Evolutionary conservation across 768 basidiomycete genomes (phyloP).

Genomic region (Glaciozyma antarctica): DNA sequence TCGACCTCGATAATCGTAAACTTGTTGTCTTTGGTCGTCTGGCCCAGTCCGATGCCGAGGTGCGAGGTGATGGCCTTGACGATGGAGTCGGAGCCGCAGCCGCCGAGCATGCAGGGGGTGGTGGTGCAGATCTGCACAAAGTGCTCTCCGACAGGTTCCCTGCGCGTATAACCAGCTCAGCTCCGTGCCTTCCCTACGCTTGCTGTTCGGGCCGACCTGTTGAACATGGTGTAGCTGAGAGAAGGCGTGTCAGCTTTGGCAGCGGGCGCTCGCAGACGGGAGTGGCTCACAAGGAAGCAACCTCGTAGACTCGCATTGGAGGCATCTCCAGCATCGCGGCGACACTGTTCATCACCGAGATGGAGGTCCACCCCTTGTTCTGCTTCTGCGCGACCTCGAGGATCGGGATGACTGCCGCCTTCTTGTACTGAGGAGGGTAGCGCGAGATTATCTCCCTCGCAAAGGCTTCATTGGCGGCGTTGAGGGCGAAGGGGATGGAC

Average conservation of each 20-base stretch:
- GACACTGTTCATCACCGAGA: constrained; percentile 97
- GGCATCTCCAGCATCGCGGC: constrained; percentile 87
- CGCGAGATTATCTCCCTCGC: constrained; percentile 81
- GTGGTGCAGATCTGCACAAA: constrained; percentile 99
- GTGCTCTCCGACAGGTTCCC: constrained; percentile 85
- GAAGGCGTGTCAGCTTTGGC: neutral
- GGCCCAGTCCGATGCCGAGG: constrained; percentile 55
- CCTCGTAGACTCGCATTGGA: constrained; percentile 98
- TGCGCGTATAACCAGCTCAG: constrained; percentile 35
- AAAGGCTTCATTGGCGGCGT: constrained; percentile 66
- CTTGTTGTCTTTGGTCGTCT: constrained; percentile 90
- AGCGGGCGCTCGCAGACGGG: neutral
- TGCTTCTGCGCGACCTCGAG: constrained; percentile 94
- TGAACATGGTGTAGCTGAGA: constrained; percentile 95
- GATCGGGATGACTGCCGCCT: constrained; percentile 92
- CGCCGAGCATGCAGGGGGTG: constrained; percentile 85
- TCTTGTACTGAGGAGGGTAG: constrained; percentile 89
- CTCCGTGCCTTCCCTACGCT: neutral
- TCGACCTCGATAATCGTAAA: constrained; percentile 98
- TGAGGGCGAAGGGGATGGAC: constrained; percentile 74
- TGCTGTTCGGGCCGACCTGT: constrained; percentile 56
- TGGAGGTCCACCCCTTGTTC: constrained; percentile 97
- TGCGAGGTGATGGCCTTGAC: constrained; percentile 72
- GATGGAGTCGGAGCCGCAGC: constrained; percentile 74
- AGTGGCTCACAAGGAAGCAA: constrained; percentile 50